Conservation (phyloP, 495 filamentous ascomycete genomes). For the Neurospora sp. region DNA sequence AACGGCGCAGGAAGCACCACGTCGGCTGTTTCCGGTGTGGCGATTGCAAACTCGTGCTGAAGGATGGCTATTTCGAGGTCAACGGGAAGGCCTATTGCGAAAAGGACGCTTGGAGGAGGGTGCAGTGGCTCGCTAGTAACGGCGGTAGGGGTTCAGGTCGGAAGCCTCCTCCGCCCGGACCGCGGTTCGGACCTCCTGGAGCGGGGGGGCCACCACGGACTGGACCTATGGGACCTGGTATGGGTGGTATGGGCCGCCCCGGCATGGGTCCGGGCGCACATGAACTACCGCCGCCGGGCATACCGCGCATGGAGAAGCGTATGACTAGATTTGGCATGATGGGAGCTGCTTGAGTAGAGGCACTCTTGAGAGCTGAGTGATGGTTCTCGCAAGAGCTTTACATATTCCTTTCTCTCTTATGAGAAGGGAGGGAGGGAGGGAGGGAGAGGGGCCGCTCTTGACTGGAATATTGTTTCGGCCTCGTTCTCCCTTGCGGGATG, state of each 20-base stretch:
- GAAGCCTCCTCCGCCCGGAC: conserved; percentile 10
- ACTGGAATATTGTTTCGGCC: not conserved
- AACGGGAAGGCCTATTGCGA: conserved; percentile 61
- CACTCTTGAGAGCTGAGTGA: not conserved
- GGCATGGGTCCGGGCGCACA: conserved; percentile 8
- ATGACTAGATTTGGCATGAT: conserved; percentile 86
- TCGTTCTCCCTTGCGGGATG: not conserved
- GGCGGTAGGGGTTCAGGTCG: not conserved
- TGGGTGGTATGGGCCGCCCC: conserved; percentile 6
- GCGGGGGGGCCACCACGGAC: not conserved
- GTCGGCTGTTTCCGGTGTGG: conserved; percentile 75
- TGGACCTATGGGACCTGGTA: conserved; percentile 8
- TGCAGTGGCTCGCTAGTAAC: conserved; percentile 11
- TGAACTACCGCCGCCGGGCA: conserved; percentile 2
- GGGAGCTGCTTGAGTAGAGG: conserved; percentile 24
- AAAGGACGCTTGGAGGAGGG: conserved; percentile 62
- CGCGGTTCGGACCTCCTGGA: conserved; percentile 7
- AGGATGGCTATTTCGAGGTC: conserved; percentile 55
- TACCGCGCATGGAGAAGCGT: conserved; percentile 55
- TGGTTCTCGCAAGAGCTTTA: not conserved
- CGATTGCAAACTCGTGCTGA: conserved; percentile 47
- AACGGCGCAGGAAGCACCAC: conserved; percentile 70
- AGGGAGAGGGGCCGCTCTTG: not conserved
- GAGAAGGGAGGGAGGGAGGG: not conserved
- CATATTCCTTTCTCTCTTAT: not conserved